Base-by-base conservation (phyloP, 179 eudicot genomes). In the Actinidia arguta region DNA sequence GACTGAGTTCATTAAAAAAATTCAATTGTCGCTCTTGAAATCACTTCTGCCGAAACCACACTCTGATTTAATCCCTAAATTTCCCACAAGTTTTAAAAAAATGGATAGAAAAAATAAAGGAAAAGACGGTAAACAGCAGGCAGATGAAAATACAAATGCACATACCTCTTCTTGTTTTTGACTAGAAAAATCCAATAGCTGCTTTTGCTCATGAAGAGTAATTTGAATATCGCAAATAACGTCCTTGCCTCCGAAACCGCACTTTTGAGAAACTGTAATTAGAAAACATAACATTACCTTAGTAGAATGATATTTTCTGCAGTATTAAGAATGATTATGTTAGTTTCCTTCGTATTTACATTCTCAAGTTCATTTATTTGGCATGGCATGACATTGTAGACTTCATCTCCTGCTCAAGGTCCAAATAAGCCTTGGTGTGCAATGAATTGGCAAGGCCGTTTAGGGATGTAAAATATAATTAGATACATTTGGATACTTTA, bases 81-180 rank as follows among this genome's bases (percentile, higher is more conserved):
- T 79, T n/a, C 20, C 24, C 78, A 70, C 55, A 84, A 62, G 50
- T 3, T 76, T 36, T 31, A 58, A 25, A 46, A 69, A 55, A 13
- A 71, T 48, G 7, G 9, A 78, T n/a, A 13, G 13, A 55, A 11
- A 14, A 10, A 78, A 61, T n/a, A 47, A 20, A 51, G 79, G 62
- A 11, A 47, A 78, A 39, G 44, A 63, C n/a, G n/a, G 25, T n/a
- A 14, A 27, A 48, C 42, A 39, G 12, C 79, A 67, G 24, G 72
- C 27, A 61, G 46, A 64, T 22, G 48, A 52, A 61, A n/a, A 48
- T n/a, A 1, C n/a, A 58, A 83, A 59, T 9, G 51, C 7, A 75
- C 72, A 62, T 84, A 94, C 98, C 93, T 94, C 94, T 85, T 90
- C 87, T 80, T 92, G 96, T 85, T 92, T 92, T 86, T 85, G 86